These are phyloP conservation scores for Leccinum pachyderme DNA, from an alignment of 1,284 basidiomycete genomes.

Conservation along the genomic window DNA sequence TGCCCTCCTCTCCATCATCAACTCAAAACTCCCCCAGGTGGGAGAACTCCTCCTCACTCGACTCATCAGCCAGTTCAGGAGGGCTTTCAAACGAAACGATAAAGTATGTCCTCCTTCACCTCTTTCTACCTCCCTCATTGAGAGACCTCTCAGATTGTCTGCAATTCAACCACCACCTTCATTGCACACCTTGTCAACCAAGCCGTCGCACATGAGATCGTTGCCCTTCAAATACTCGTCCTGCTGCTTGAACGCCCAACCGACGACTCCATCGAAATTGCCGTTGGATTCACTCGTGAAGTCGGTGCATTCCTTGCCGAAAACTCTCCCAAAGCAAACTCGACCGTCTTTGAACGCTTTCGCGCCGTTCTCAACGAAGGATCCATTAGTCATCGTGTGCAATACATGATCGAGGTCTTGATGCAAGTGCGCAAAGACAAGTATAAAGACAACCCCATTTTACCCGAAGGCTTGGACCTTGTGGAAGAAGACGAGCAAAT, in stretches of 20 bases:
- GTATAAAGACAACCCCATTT: conserved; percentile 96
- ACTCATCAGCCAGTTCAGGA: conserved; percentile 92
- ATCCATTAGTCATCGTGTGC: conserved; percentile 91
- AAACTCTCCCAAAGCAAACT: conserved; percentile 92
- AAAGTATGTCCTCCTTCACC: conserved; percentile 59
- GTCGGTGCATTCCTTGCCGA: conserved; percentile 94
- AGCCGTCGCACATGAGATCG: conserved; percentile 89
- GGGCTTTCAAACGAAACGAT: conserved; percentile 96
- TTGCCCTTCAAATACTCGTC: conserved; percentile 93
- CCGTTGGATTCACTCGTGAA: conserved; percentile 96
- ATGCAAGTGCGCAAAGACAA: conserved; percentile 98
- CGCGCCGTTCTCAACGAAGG: conserved; percentile 96
- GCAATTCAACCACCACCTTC: conserved; percentile 93
- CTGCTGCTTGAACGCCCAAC: conserved; percentile 94
- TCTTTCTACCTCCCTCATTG: not conserved
- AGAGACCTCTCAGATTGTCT: conserved; percentile 63
- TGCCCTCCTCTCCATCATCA: conserved; percentile 90
- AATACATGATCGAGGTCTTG: conserved; percentile 99
- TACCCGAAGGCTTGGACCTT: conserved; percentile 92
- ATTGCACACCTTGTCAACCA: conserved; percentile 98
- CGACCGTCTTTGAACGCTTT: conserved; percentile 93
- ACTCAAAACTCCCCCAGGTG: conserved; percentile 95
- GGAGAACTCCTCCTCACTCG: conserved; percentile 90
- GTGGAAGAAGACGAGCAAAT: conserved; percentile 98
- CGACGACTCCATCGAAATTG: conserved; percentile 97